Evolutionary conservation across 495 filamentous ascomycete genomes (phyloP), one percentile per base, ranked within the genome.

Genomic region (Annulohypoxylon nitens): DNA sequence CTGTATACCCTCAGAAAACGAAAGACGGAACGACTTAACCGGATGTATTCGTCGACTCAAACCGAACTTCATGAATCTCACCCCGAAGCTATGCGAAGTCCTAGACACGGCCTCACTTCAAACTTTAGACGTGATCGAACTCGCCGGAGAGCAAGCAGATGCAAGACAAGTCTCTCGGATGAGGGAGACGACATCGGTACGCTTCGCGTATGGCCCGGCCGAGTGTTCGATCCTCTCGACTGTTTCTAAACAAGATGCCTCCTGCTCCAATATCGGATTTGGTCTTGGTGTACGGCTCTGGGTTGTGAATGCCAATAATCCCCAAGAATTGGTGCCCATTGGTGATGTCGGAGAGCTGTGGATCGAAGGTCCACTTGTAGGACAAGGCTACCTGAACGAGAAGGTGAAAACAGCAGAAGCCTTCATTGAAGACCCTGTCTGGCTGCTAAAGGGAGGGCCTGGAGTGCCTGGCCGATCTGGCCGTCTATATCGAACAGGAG

Each of bases 341-440:
- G 93, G 93, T 2, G 86, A 86, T 10, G 81, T 92, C 30, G 93
- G 93, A 6, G 93, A 97, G 76, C 86, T 97, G 4, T 91, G 90
- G 70, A 86, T 96, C 23, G 90, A 90, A 25, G 93, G 93, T 34
- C 83, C 83, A 2, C 75, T 88, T 7, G 81, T 88, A 26, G 82
- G 57, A 30, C 43, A 39, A 61, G 66, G 66, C 36, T 71, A 69
- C 39, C 36, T 69, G 11, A 69, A 76, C 37, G 75, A 81, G 20
- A 18, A 62, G 0, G 71, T 50, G 10, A 79, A 78, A 54, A 81
- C 81, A 7, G 67, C 59, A 7, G 65, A 54, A 10, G 60, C 76
- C 3, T 85, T 81, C 57, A 61, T 87, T 33, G 33, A 54, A 4
- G 74, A 83, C 33, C 83, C 84, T 6, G 58, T 73, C 4, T 87